Evolutionary conservation across 352 stramenopile species (phyloP), one percentile per base, ranked within the genome.

Genomic region (Pythium brachiatum): DNA sequence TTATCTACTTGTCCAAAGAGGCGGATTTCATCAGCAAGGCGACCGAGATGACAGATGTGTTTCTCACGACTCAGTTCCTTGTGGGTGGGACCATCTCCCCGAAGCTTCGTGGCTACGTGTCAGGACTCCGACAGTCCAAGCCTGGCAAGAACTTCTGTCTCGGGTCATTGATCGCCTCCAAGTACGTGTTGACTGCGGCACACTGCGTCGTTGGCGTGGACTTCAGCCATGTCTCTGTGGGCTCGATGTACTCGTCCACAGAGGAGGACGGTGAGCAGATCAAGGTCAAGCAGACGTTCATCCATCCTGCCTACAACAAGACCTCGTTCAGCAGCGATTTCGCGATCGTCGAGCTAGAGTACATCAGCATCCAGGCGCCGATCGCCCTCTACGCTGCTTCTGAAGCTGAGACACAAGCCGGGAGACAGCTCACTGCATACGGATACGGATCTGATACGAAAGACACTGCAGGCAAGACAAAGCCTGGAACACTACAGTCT

Each of bases 261-360:
- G 61, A 68, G 6, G 16, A 43, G 4, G 73, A 81, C 47, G 73
- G 70, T n/a, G 71, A 78, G 54, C 70, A 76, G 51, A 78, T 81
- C 60, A 70, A 70, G 26, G 62, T 81, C 43, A 70, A 73, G 44
- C 41, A 47, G 18, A 60, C 65, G 16, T 58, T 63, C 16, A 50
- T 74, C 11, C 74, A 83, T 29, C 66, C 69, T 7, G 48, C 44
- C 2, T 78, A 70, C 38, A 46, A 73, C 4, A 27, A 58, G n/a
- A 43, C 41, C 2, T 66, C 62, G 11, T 66, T 68, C 32, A 9
- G 18, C 7, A 61, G 78, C 26, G 72, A 83, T 53, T 76, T 70
- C 65, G 72, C 66, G 20, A 46, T 83, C 12, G 47, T 83, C 7
- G 62, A 78, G 48, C 72, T 83, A 23, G 52, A 70, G 62, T 76